phyloP scores from a whole-genome alignment of 169 alveolate genomes.

The Eimeria brunetti region DNA sequence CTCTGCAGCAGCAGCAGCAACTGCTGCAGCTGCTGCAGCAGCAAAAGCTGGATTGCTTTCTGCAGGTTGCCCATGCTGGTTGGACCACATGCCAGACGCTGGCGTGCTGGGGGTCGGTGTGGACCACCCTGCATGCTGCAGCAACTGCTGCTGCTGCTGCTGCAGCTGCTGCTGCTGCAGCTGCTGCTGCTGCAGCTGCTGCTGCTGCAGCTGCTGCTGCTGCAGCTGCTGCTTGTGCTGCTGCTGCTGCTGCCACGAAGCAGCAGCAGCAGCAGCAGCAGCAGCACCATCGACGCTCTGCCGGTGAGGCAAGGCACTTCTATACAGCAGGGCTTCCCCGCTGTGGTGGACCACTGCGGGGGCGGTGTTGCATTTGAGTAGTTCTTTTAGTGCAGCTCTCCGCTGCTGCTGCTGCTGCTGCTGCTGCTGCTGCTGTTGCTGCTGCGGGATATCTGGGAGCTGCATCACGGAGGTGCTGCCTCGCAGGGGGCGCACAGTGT shows the following conservation, averaged over 20 bases:
- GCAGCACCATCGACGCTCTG: neutral
- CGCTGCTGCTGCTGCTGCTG: slow-evolving; percentile 11
- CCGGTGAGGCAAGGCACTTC: neutral
- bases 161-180: neutral
- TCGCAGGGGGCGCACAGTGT: neutral
- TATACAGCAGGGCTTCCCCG: neutral
- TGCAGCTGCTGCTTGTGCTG: too few relatives aligned
- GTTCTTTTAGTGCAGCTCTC: neutral
- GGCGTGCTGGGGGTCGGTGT: slow-evolving; percentile 32
- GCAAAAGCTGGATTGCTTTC: neutral
- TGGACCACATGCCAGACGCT: neutral
- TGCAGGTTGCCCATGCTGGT: neutral
- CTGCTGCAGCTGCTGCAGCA: neutral
- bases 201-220: slow-evolving; percentile 3
- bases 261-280: slow-evolving; percentile 5
- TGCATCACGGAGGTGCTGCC: neutral
- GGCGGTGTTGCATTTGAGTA: slow-evolving; percentile 47
- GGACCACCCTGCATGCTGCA: slow-evolving; percentile 21
- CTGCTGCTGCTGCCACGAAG: neutral
- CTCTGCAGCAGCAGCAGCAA: neutral
- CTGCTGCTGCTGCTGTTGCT: slow-evolving; percentile 1
- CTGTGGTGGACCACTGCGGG: slow-evolving; percentile 25
- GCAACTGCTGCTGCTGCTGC: slow-evolving; percentile 34
- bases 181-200: neutral
- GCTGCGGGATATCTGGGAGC: slow-evolving; percentile 45